Evolutionary conservation across 202 grass and related monocot genomes (phyloP).

Genomic region (Schoenoplectus tabernaemontani): DNA sequence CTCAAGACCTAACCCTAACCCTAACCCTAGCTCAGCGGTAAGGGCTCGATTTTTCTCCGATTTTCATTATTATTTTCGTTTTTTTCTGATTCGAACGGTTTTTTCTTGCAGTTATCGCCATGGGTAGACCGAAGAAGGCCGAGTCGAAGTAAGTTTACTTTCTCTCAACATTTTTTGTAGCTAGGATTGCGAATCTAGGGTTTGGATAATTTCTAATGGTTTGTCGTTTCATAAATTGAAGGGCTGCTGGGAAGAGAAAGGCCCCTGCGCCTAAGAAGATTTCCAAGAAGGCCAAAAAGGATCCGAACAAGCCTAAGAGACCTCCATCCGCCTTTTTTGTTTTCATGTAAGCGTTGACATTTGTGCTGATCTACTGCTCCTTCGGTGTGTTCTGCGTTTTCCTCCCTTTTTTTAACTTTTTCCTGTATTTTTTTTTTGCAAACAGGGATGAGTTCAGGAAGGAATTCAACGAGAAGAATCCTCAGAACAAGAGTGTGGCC

Average conservation of each 20-base stretch:
- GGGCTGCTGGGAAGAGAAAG: constrained; percentile 37
- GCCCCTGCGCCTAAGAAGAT: constrained; percentile 17
- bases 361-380: neutral
- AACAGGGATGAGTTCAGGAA: constrained; percentile 92
- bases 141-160: constrained; percentile 50
- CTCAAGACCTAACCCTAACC: constrained; percentile 40
- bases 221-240: neutral
- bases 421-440: neutral
- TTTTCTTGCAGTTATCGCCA: constrained; percentile 4
- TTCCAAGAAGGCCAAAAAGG: constrained; percentile 41
- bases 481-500: constrained; percentile 59
- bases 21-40: constrained; percentile 26
- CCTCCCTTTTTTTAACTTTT: neutral
- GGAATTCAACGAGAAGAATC: constrained; percentile 62
- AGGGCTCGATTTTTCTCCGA: neutral
- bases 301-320: constrained; percentile 66
- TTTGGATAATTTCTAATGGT: neutral
- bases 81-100: too few species aligned
- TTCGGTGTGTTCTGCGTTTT: constrained; percentile 24
- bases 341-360: constrained; percentile 53
- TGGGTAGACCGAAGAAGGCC: constrained; percentile 39
- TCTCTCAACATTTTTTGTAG: neutral
- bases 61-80: neutral
- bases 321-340: constrained; percentile 71
- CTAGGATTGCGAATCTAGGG: constrained; percentile 9